A percentile compares a stretch with the other conserved stretches of the same genome.
These are phyloP conservation scores for Aspergillus viridinutans DNA, from an alignment of 2,329 filamentous ascomycete species.

Conservation along the genomic window DNA sequence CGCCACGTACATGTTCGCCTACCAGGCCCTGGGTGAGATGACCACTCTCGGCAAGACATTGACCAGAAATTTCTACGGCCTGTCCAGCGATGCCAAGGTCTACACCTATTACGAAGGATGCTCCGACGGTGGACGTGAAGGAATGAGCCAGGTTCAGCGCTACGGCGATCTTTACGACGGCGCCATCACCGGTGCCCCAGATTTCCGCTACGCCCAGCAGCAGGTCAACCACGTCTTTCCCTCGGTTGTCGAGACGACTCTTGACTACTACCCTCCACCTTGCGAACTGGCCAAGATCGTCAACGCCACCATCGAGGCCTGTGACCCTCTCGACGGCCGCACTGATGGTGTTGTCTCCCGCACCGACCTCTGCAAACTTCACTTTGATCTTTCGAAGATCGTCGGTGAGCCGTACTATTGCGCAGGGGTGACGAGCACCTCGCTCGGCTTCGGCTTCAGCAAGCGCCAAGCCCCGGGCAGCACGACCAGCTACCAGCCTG, in stretches of 20 bases:
- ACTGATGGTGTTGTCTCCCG: conserved; percentile 52
- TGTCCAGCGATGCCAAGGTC: conserved; percentile 20
- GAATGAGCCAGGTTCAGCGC: conserved; percentile 51
- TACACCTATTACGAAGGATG: conserved; percentile 53
- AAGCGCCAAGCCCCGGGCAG: conserved; percentile 19
- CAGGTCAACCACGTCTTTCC: conserved; percentile 43
- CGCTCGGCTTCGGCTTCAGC: conserved; percentile 27
- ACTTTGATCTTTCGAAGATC: conserved; percentile 45
- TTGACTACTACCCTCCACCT: conserved; percentile 41
- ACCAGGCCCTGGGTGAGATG: conserved; percentile 52
- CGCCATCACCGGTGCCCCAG: conserved; percentile 44
- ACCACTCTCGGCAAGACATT: conserved; percentile 45
- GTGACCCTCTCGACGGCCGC: conserved; percentile 53
- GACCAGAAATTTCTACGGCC: conserved; percentile 40
- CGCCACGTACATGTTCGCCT: conserved; percentile 35
- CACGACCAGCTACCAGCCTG: conserved; percentile 20
- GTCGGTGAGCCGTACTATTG: conserved; percentile 48
- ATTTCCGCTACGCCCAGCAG: conserved; percentile 43
- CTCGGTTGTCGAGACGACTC: conserved; percentile 36
- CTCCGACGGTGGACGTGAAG: conserved; percentile 53
- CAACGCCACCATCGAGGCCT: conserved; percentile 52
- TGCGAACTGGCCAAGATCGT: conserved; percentile 36
- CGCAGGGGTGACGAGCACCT: conserved; percentile 27
- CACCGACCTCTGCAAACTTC: conserved; percentile 45
- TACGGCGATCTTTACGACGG: conserved; percentile 48